These are phyloP conservation scores for Acidiella bohemica DNA, from an alignment of 495 filamentous ascomycete genomes.

Conservation along the genomic window DNA sequence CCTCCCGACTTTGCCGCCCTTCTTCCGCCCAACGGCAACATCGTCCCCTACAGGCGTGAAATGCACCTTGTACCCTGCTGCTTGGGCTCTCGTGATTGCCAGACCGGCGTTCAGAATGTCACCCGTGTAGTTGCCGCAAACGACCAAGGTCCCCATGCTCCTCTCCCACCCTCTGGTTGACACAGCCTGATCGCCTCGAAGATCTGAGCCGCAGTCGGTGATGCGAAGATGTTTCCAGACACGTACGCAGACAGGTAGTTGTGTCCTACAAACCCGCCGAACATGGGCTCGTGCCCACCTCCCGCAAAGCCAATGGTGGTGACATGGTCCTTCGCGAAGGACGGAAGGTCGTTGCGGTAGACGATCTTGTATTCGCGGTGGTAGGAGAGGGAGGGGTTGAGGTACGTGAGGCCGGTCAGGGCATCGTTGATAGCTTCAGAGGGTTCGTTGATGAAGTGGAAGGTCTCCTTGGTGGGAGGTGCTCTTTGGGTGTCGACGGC, in stretches of 20 bases:
- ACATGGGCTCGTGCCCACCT: conserved; percentile 22
- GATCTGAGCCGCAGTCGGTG: conserved; percentile 18
- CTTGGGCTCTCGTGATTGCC: conserved; percentile 16
- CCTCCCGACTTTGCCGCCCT: conserved; percentile 21
- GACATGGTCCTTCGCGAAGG: conserved; percentile 10
- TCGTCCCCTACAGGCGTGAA: conserved; percentile 20
- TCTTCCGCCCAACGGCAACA: conserved; percentile 19
- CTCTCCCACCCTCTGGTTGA: conserved; percentile 11
- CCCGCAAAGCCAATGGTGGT: conserved; percentile 20
- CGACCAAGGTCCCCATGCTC: conserved; percentile 18
- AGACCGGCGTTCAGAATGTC: conserved; percentile 20
- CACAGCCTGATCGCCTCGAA: conserved; percentile 18
- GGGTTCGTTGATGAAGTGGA: conserved; percentile 21
- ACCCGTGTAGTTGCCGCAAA: conserved; percentile 21
- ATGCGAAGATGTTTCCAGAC: conserved; percentile 18
- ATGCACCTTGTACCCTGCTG: conserved; percentile 10
- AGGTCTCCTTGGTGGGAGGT: conserved; percentile 12
- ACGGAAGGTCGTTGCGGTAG: conserved; percentile 14
- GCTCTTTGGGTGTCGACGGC: conserved; percentile 7
- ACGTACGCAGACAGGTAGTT: conserved; percentile 18
- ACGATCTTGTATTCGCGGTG: conserved; percentile 15
- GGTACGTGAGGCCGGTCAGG: conserved; percentile 9
- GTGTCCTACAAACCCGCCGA: conserved; percentile 18
- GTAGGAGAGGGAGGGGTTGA: conserved; percentile 15
- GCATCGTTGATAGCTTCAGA: conserved; percentile 16